A percentile compares a stretch with the other conserved stretches of the same genome.
phyloP scores from a whole-genome alignment of 148 eudicot genomes.

The Fagopyrum esculentum region DNA sequence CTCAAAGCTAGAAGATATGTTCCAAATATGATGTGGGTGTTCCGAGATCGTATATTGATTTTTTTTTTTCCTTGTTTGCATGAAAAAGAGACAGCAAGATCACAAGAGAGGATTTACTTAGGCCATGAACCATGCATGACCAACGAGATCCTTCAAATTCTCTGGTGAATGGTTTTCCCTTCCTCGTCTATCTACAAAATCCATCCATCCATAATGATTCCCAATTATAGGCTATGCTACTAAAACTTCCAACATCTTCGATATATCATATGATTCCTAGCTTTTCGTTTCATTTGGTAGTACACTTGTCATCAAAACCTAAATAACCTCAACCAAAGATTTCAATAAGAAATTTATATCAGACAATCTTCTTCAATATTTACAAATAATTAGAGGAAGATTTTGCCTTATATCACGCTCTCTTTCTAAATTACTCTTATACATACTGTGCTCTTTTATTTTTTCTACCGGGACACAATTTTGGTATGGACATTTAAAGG shows the following conservation, averaged over 20 bases:
- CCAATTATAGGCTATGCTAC: neutral
- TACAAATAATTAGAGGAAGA: neutral
- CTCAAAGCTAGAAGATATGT: neutral
- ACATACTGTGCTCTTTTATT: neutral
- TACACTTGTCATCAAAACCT: conserved; percentile 7
- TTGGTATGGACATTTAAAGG: no score
- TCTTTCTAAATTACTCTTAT: neutral
- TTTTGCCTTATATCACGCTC: neutral
- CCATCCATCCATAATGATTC: conserved; percentile 1
- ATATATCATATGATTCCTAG: conserved; percentile 1
- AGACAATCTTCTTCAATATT: neutral
- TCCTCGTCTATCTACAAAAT: neutral
- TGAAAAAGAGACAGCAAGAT: conserved; percentile 9
- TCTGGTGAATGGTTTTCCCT: conserved; percentile 5
- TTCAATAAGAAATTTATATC: neutral
- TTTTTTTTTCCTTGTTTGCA: neutral
- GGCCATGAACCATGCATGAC: conserved; percentile 5
- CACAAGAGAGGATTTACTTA: conserved; percentile 5
- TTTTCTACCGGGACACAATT: no score
- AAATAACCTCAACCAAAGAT: conserved; percentile 4
- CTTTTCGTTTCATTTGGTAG: neutral
- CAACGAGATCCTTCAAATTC: conserved; percentile 11
- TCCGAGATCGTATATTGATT: neutral
- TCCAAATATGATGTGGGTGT: neutral
- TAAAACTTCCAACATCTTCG: neutral